Percentiles rank a stretch among this genome's conserved stretches.
phyloP scores from a whole-genome alignment of 352 stramenopile genomes.

The Globisporangium emineosum region DNA sequence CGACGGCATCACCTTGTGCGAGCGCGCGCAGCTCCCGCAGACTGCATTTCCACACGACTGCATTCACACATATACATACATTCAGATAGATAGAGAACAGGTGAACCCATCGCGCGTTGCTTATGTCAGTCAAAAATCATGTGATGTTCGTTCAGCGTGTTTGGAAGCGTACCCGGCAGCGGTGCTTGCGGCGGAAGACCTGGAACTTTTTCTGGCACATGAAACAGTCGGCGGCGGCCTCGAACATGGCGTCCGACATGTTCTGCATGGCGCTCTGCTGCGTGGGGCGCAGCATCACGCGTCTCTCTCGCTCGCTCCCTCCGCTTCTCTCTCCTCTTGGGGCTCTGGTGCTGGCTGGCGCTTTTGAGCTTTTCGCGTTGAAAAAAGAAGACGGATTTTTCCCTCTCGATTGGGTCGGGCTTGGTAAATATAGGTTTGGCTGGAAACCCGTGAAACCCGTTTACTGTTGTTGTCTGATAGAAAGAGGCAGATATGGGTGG shows the following conservation, averaged over 20 bases:
- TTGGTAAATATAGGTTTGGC: background rate
- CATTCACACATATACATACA: conserved; percentile 8
- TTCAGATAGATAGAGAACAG: background rate
- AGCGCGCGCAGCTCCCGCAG: conserved; percentile 68
- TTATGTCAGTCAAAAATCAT: background rate
- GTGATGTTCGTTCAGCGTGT: background rate
- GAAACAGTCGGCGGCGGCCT: conserved; percentile 61
- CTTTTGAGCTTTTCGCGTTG: conserved; percentile 2
- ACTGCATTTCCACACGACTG: conserved; percentile 80
- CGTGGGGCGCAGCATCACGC: conserved; percentile 20
- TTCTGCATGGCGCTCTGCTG: conserved; percentile 19
- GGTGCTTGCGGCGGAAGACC: conserved; percentile 81
- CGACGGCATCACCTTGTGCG: conserved; percentile 73
- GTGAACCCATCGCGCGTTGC: background rate
- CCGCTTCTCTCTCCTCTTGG: background rate
- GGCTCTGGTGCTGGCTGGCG: background rate
- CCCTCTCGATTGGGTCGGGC: background rate
- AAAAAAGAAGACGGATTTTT: conserved; percentile 17
- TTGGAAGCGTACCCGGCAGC: conserved; percentile 47
- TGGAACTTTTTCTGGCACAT: conserved; percentile 87
- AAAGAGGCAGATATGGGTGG: background rate
- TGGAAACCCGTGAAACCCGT: background rate
- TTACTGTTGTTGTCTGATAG: background rate
- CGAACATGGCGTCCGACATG: conserved; percentile 47
- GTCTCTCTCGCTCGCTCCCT: background rate